Conservation (phyloP, 2,329 filamentous ascomycete species). For the Fusarium continuum region DNA sequence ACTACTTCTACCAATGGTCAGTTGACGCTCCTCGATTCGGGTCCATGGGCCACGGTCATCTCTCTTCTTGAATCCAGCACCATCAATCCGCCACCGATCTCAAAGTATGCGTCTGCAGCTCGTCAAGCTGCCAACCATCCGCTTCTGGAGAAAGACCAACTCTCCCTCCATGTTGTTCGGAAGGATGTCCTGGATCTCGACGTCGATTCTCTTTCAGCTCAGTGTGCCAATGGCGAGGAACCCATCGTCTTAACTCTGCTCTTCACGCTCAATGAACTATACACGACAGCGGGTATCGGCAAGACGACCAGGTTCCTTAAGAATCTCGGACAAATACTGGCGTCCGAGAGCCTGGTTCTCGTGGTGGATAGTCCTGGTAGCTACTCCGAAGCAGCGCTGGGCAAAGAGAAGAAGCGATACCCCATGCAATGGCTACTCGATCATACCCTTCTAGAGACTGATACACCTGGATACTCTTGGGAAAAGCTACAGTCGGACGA, state of each 20-base stretch:
- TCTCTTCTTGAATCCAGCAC: constrained; percentile 65
- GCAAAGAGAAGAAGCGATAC: constrained; percentile 72
- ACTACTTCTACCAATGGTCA: constrained; percentile 42
- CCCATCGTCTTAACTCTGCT: constrained; percentile 78
- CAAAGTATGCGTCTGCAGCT: constrained; percentile 62
- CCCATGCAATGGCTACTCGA: constrained; percentile 95
- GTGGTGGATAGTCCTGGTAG: constrained; percentile 94
- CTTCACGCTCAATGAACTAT: constrained; percentile 96
- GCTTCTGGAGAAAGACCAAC: constrained; percentile 52
- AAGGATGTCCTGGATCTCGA: constrained; percentile 59
- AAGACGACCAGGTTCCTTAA: constrained; percentile 82
- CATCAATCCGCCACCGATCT: constrained; percentile 59
- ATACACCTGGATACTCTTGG: constrained; percentile 65
- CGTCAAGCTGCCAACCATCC: constrained; percentile 56
- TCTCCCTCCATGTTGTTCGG: constrained; percentile 56
- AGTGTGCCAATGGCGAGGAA: constrained; percentile 43
- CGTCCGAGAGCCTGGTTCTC: constrained; percentile 73
- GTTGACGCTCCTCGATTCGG: constrained; percentile 81
- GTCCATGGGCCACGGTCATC: constrained; percentile 76
- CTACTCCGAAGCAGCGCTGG: constrained; percentile 84
- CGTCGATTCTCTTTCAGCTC: constrained; percentile 44
- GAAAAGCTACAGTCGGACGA: constrained; percentile 78
- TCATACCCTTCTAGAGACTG: constrained; percentile 71
- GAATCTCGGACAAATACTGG: constrained; percentile 67
- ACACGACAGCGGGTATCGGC: constrained; percentile 75